Base-by-base conservation (phyloP, 192 early-diverging fungal species). In the Chytriomyces sp. region DNA sequence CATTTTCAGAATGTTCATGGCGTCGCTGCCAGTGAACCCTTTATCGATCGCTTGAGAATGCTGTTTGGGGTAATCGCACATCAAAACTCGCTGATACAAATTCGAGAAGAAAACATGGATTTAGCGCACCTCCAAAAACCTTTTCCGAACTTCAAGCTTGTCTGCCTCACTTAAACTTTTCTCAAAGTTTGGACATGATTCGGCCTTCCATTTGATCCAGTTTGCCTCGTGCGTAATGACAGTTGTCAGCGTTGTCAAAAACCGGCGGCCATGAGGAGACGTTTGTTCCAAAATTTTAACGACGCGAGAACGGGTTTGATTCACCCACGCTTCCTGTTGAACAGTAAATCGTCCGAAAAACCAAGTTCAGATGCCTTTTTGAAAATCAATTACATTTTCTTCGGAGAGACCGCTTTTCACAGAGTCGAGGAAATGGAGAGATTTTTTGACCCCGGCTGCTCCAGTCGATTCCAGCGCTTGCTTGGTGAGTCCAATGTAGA, bases 181-280 rank as follows among this genome's bases (percentile, higher is more conserved):
- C 72, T 95, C 94, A 81, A 95, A 94, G 7, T 88, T 75, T 50
- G 85, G 84, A 81, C 95, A 97, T 8, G 86, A 89, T 63, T 88
- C 89, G 57, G 89, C 83, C 72, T 97, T 97, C 94, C 94, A 96
- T 75, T 86, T 84, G 20, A 90, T 86, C 96, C 94, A 96, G 65
- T 86, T 85, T 18, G 84, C 72, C 57, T 97, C 96, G 72, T 93
- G 90, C 26, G 83, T 84, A 11, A 97, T 74, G 1, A 95, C 83
- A 26, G 86, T 88, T 44, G 86, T 77, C 5, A 94, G 84, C 2
- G 91, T 92, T 28, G 87, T 90, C 8, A 85, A 80, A 64, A 93
- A 95, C 50, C 82, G 71, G 5, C 82, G 83, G 7, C 91, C 92
- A 73, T 90, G 84, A 60, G 89, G 86, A 7, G 86, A 81, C 8